These are phyloP conservation scores for Graphilbum fragrans DNA, from an alignment of 2,329 filamentous ascomycete species.

Conservation along the genomic window DNA sequence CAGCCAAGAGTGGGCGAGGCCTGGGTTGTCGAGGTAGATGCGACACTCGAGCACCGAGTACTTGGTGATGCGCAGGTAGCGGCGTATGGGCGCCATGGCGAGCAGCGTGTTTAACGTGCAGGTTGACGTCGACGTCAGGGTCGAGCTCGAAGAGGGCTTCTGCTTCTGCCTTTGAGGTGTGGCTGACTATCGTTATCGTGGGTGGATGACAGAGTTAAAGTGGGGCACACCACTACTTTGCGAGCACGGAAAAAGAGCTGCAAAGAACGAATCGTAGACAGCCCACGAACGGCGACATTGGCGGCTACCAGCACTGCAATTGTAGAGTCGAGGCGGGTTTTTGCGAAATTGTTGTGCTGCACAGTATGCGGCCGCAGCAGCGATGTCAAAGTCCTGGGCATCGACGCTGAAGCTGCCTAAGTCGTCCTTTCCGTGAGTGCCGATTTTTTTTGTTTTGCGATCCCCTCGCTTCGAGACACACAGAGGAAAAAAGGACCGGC, in stretches of 20 bases:
- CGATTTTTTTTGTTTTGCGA: not conserved
- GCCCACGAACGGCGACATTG: too few species aligned
- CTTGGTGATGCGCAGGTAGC: conserved; percentile 85
- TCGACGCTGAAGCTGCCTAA: conserved; percentile 65
- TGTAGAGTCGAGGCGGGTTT: too few species aligned
- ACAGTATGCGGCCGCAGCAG: conserved; percentile 7
- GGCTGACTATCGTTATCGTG: too few species aligned
- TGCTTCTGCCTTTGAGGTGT: not conserved
- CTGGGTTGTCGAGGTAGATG: conserved; percentile 88
- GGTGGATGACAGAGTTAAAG: too few species aligned
- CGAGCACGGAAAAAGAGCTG: too few species aligned
- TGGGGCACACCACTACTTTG: too few species aligned
- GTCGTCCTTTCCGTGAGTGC: conserved; percentile 55
- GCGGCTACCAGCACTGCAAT: too few species aligned
- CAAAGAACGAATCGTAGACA: too few species aligned
- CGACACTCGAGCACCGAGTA: conserved; percentile 93
- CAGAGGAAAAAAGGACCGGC: too few species aligned
- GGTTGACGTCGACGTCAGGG: too few species aligned
- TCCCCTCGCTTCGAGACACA: not conserved
- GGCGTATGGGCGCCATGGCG: conserved; percentile 72
- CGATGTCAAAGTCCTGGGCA: conserved; percentile 52
- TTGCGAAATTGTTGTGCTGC: not conserved
- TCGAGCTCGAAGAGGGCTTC: not conserved
- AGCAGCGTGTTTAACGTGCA: too few species aligned
- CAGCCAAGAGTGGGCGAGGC: conserved; percentile 72